Conservation (phyloP, 2,329 filamentous ascomycete species). For the Celoporthe dispersa region DNA sequence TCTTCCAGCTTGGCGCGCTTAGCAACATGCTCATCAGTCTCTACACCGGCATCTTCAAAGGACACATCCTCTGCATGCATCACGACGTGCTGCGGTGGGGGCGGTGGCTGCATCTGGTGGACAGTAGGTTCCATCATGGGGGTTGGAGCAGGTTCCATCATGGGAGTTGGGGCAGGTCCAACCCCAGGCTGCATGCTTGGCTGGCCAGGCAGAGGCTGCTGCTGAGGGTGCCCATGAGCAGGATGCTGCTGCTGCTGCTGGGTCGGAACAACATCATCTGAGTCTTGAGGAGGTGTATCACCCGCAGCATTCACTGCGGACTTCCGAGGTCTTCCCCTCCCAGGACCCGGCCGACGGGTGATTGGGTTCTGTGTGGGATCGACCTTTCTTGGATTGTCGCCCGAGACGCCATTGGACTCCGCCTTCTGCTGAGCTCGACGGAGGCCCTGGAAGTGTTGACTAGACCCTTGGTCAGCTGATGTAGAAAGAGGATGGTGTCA, state of each 20-base stretch:
- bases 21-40: slow-evolving; percentile 41
- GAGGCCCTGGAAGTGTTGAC: slow-evolving; percentile 66
- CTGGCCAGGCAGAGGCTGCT: slow-evolving; percentile 28
- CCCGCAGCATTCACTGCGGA: slow-evolving; percentile 36
- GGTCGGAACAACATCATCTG: slow-evolving; percentile 15
- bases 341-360: slow-evolving; percentile 63
- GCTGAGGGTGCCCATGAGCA: slow-evolving; percentile 13
- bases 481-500: background rate
- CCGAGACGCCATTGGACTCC: slow-evolving; percentile 44
- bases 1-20: slow-evolving; percentile 48
- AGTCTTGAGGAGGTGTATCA: background rate
- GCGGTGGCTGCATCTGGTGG: slow-evolving; percentile 31
- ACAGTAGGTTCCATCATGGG: slow-evolving; percentile 30
- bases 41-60: slow-evolving; percentile 28
- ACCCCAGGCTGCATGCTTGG: slow-evolving; percentile 28
- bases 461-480: slow-evolving; percentile 38
- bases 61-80: slow-evolving; percentile 35
- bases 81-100: slow-evolving; percentile 37
- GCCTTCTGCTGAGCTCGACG: slow-evolving; percentile 59
- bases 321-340: slow-evolving; percentile 59
- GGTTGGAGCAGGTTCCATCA: slow-evolving; percentile 27
- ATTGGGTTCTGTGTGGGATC: slow-evolving; percentile 63
- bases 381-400: slow-evolving; percentile 43
- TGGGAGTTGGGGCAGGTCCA: slow-evolving; percentile 25
- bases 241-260: slow-evolving; percentile 23